Conservation (phyloP, 192 early-diverging fungal genomes). For the Coemansia sp. region DNA sequence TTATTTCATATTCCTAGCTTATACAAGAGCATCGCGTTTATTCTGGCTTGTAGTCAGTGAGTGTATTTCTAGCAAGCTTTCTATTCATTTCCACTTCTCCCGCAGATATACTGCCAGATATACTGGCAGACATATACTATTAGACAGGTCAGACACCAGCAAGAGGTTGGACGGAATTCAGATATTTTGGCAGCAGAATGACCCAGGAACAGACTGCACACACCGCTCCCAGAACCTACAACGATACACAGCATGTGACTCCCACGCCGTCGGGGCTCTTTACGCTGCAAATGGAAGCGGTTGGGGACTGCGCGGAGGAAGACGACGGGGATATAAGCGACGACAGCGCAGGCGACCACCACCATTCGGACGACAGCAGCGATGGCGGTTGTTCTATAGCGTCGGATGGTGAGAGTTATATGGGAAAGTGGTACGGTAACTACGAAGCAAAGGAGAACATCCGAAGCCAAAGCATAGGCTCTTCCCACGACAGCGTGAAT, state of each 20-base stretch:
- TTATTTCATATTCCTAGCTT: slow-evolving; percentile 3
- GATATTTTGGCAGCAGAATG: background rate
- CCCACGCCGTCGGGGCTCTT: slow-evolving; percentile 1
- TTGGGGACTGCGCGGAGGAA: background rate
- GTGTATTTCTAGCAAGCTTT: too few species aligned
- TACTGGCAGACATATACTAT: too few species aligned
- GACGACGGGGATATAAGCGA: slow-evolving; percentile 5
- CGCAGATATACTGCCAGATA: too few species aligned
- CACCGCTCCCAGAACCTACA: too few species aligned
- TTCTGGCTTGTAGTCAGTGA: too few species aligned
- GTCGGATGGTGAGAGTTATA: background rate
- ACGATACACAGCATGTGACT: background rate
- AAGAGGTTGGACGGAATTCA: background rate
- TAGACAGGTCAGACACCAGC: too few species aligned
- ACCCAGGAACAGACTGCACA: background rate
- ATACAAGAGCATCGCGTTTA: too few species aligned
- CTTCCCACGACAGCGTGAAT: background rate
- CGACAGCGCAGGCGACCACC: slow-evolving; percentile 5
- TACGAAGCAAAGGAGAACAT: slow-evolving; percentile 3
- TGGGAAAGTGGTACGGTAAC: slow-evolving; percentile 5
- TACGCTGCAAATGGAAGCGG: background rate
- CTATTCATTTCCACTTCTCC: too few species aligned
- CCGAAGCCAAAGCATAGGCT: background rate
- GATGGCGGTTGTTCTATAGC: background rate
- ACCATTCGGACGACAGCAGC: background rate